Conservation (phyloP, 306 rosid genomes). For the Gynostemma pentaphyllum region DNA sequence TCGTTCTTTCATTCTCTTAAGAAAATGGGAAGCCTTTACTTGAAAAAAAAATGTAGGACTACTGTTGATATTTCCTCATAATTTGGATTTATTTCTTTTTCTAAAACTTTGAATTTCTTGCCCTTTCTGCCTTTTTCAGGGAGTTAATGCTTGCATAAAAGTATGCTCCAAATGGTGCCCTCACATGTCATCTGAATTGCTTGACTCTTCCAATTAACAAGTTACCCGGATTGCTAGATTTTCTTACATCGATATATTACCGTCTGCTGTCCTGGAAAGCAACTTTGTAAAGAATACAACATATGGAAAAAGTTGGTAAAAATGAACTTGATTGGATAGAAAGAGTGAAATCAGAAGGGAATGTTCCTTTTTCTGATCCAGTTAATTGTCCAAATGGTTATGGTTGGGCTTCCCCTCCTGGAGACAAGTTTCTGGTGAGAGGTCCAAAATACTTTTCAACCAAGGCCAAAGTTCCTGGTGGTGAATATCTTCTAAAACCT, state of each 20-base stretch:
- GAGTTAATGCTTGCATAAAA: neutral
- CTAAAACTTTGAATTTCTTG: neutral
- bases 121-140: neutral
- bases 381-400: constrained; percentile 52
- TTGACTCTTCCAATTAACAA: no score
- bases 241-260: no score
- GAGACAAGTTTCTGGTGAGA: constrained; percentile 66
- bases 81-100: no score
- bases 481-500: constrained; percentile 63
- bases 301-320: constrained; percentile 38
- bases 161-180: no score
- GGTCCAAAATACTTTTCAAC: constrained; percentile 76
- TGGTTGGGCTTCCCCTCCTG: constrained; percentile 86
- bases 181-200: no score
- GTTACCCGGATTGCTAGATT: no score
- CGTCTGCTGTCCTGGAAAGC: neutral
- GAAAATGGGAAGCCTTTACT: no score
- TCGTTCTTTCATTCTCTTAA: no score
- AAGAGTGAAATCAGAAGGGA: constrained; percentile 58
- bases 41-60: no score
- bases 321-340: constrained; percentile 48
- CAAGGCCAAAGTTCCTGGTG: constrained; percentile 62
- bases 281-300: neutral
- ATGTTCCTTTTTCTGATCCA: constrained; percentile 46
- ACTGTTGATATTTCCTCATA: no score